These are phyloP conservation scores for Perilla frutescens DNA, from an alignment of 257 asterid genomes.

Conservation along the genomic window DNA sequence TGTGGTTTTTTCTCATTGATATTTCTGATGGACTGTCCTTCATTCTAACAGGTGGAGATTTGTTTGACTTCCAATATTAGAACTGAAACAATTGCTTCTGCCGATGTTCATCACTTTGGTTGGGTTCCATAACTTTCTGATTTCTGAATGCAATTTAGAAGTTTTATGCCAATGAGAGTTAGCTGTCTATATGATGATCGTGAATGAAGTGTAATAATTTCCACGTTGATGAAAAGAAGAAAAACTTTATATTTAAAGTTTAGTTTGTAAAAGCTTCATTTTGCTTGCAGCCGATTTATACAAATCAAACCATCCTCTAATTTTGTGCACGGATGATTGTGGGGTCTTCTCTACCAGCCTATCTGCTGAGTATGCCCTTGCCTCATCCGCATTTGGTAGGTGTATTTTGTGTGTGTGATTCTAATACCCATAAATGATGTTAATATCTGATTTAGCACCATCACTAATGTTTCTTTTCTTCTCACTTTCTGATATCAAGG, in stretches of 20 bases:
- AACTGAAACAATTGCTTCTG: constrained; percentile 80
- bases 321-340: constrained; percentile 82
- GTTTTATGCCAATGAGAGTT: background rate
- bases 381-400: constrained; percentile 74
- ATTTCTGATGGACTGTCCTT: constrained; percentile 18
- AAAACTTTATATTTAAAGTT: constrained; percentile 5
- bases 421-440: background rate
- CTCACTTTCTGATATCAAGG: constrained; percentile 47
- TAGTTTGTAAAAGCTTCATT: constrained; percentile 28
- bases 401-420: constrained; percentile 11
- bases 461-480: background rate
- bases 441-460: background rate
- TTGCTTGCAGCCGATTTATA: constrained; percentile 77
- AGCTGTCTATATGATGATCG: background rate
- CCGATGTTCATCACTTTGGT: constrained; percentile 97
- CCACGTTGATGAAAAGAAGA: constrained; percentile 9
- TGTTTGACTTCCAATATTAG: constrained; percentile 93
- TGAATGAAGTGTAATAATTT: constrained; percentile 1
- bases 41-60: constrained; percentile 79
- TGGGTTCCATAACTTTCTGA: constrained; percentile 34
- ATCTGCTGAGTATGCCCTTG: constrained; percentile 67
- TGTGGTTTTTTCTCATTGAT: constrained; percentile 26
- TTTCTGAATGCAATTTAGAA: background rate
- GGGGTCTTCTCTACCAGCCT: constrained; percentile 88
- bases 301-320: constrained; percentile 68